Evolutionary conservation across 768 basidiomycete genomes (phyloP).

Genomic region (Rhizopogon sp.): DNA sequence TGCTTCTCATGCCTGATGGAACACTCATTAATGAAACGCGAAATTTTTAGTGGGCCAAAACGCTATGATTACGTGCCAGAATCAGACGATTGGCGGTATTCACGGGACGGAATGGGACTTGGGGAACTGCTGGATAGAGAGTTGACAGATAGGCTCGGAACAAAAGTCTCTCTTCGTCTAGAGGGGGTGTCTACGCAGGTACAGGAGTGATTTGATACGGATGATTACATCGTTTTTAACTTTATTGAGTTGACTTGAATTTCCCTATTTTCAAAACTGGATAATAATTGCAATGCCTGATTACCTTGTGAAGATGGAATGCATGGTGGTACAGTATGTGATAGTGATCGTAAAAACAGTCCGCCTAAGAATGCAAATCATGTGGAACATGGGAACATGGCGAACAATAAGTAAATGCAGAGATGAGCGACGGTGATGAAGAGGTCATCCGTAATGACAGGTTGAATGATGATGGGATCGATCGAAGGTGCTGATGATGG

Average conservation of each 20-base stretch:
- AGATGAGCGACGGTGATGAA: background rate
- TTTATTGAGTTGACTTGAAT: background rate
- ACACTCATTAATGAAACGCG: background rate
- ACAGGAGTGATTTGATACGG: constrained; percentile 7
- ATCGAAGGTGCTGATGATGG: background rate
- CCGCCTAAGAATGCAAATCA: background rate
- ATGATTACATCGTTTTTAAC: background rate
- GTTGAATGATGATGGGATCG: background rate
- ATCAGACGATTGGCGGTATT: constrained; percentile 69
- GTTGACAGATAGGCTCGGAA: constrained; percentile 40
- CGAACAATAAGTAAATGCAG: background rate
- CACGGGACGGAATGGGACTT: constrained; percentile 59
- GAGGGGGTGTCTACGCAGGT: constrained; percentile 19
- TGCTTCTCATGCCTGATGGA: background rate
- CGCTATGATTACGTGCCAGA: constrained; percentile 73
- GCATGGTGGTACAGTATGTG: background rate
- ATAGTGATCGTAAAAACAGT: background rate
- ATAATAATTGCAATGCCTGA: background rate
- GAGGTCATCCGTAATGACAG: background rate
- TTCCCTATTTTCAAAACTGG: background rate
- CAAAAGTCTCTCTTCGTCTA: constrained; percentile 29
- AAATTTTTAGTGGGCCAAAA: constrained; percentile 72
- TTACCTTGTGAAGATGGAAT: background rate
- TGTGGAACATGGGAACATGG: background rate
- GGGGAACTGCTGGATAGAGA: constrained; percentile 65